A percentile compares a stretch with the other conserved stretches of the same genome.
phyloP scores from a whole-genome alignment of 768 basidiomycete genomes.

The Leccinum truebloodii region DNA sequence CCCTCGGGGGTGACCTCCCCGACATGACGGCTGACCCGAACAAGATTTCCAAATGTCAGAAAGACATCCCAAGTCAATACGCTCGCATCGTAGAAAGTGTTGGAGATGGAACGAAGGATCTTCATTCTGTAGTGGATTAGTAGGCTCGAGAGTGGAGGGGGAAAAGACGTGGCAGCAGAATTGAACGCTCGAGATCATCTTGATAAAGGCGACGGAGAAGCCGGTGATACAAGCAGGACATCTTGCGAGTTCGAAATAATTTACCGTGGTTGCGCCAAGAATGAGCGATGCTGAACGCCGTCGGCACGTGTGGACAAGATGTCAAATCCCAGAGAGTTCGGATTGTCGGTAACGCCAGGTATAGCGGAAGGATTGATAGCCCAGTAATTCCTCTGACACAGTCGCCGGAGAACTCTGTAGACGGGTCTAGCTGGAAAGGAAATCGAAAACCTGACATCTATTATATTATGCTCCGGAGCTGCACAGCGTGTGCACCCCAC shows the following conservation, averaged over 20 bases:
- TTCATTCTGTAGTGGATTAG: slow-evolving; percentile 10
- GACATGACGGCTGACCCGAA: slow-evolving; percentile 32
- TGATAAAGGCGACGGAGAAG: slow-evolving; percentile 9
- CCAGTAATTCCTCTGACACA: too few species aligned
- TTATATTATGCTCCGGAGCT: too few species aligned
- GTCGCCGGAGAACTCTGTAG: neutral
- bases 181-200: neutral
- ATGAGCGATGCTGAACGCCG: neutral
- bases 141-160: neutral
- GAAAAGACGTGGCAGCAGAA: neutral
- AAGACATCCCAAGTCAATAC: slow-evolving; percentile 16
- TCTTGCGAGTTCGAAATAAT: neutral
- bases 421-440: neutral
- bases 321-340: neutral
- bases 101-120: slow-evolving; percentile 5
- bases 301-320: neutral
- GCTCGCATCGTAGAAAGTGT: neutral
- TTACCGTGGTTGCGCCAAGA: neutral
- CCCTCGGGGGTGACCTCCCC: too few species aligned
- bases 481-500: too few species aligned
- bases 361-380: neutral
- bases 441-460: neutral
- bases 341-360: neutral
- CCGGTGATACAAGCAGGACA: neutral
- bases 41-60: slow-evolving; percentile 17